Conservation (phyloP, 108 stramenopile species). For the Skeletonema costatum region DNA sequence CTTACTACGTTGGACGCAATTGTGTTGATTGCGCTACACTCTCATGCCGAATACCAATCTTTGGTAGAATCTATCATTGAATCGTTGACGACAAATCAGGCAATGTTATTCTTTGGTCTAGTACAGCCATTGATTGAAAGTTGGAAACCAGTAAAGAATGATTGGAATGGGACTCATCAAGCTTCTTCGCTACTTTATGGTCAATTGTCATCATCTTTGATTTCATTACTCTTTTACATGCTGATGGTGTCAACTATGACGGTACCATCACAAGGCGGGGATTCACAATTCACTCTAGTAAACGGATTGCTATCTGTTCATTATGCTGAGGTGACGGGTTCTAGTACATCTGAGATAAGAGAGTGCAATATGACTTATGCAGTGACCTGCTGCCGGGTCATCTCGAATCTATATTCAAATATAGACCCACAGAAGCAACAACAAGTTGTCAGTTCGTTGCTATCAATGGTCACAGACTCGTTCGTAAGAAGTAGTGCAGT, state of each 20-base stretch:
- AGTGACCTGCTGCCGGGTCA: slow-evolving; percentile 22
- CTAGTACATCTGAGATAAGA: not conserved
- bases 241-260: slow-evolving; percentile 31
- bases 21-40: slow-evolving; percentile 35
- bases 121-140: slow-evolving; percentile 25
- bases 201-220: slow-evolving; percentile 30
- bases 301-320: slow-evolving; percentile 24
- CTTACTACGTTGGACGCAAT: slow-evolving; percentile 37
- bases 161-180: slow-evolving; percentile 4
- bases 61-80: slow-evolving; percentile 30
- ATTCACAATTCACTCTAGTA: slow-evolving; percentile 11
- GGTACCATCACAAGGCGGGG: not conserved
- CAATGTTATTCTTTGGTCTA: slow-evolving; percentile 14
- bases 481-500: slow-evolving; percentile 14
- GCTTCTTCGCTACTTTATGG: slow-evolving; percentile 26
- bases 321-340: not conserved
- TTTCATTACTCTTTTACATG: slow-evolving; percentile 43
- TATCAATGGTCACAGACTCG: slow-evolving; percentile 40
- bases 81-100: slow-evolving; percentile 14
- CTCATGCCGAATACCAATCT: slow-evolving; percentile 15
- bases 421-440: slow-evolving; percentile 31
- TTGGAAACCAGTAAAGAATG: slow-evolving; percentile 16
- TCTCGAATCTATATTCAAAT: slow-evolving; percentile 21
- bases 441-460: slow-evolving; percentile 32
- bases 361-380: not conserved